Percentiles rank a stretch among this genome's conserved stretches.
Evolutionary conservation across 805 yeast species (phyloP).

Genomic region (Ogataea kodamae): DNA sequence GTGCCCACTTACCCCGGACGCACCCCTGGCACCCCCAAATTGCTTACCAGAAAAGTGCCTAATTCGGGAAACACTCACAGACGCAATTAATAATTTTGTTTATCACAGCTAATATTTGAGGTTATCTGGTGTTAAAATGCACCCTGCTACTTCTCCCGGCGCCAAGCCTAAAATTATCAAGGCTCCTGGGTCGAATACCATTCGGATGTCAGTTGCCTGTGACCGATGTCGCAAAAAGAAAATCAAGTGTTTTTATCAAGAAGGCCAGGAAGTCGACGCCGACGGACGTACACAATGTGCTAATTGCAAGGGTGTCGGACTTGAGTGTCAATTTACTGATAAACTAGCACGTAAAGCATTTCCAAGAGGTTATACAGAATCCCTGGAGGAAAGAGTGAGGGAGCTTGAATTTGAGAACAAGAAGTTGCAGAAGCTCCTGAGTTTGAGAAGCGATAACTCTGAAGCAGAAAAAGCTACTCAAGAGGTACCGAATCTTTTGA

Average conservation of each 20-base stretch:
- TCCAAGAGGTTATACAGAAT: conserved; percentile 91
- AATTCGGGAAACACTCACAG: conserved; percentile 2
- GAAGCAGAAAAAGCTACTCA: background rate
- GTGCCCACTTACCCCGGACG: conserved; percentile 6
- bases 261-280: conserved; percentile 18
- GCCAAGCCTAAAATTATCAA: conserved; percentile 49
- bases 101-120: background rate
- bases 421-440: conserved; percentile 59
- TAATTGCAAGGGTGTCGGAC: conserved; percentile 78
- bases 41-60: conserved; percentile 7
- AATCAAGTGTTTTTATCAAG: conserved; percentile 52
- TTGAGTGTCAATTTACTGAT: conserved; percentile 86
- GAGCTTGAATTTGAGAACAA: conserved; percentile 80
- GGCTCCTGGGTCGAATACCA: conserved; percentile 62
- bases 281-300: conserved; percentile 77
- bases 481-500: conserved; percentile 15
- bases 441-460: conserved; percentile 38
- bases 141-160: conserved; percentile 3
- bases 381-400: conserved; percentile 81
- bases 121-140: conserved; percentile 2
- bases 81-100: background rate
- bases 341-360: conserved; percentile 80
- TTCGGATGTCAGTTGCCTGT: conserved; percentile 86
- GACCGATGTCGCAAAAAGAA: conserved; percentile 84
- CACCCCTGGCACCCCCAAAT: conserved; percentile 12